Evolutionary conservation across 2,329 filamentous ascomycete genomes (phyloP).

Genomic region (Penicillium sp.): DNA sequence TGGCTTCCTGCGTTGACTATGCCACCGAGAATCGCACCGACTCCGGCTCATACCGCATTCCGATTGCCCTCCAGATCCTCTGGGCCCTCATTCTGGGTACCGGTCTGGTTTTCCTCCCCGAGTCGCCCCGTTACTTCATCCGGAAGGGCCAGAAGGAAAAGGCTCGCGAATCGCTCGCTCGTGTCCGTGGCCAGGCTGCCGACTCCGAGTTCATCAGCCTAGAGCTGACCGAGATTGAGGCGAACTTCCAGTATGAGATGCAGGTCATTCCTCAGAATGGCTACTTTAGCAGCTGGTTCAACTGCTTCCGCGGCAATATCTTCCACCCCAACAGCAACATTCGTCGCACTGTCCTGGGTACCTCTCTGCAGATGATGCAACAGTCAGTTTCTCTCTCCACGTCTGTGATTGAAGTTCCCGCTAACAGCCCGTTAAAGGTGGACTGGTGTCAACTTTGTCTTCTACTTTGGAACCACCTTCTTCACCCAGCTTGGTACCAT

Average conservation of each 20-base stretch:
- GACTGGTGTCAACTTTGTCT: constrained; percentile 92
- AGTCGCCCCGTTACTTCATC: constrained; percentile 82
- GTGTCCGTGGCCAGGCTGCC: constrained; percentile 69
- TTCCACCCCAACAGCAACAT: constrained; percentile 55
- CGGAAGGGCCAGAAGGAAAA: constrained; percentile 68
- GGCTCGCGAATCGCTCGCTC: constrained; percentile 61
- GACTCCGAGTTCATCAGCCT: constrained; percentile 72
- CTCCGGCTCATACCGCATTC: constrained; percentile 72
- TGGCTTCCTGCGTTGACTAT: constrained; percentile 73
- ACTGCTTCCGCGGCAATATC: constrained; percentile 59
- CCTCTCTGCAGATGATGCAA: constrained; percentile 76
- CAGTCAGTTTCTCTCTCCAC: constrained; percentile 42
- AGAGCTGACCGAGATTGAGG: constrained; percentile 80
- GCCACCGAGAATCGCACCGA: constrained; percentile 61
- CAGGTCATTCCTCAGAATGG: constrained; percentile 61
- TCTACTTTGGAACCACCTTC: constrained; percentile 83
- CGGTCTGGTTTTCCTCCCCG: constrained; percentile 74
- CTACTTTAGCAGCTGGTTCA: constrained; percentile 67
- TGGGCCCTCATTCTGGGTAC: constrained; percentile 73
- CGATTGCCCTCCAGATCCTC: constrained; percentile 73
- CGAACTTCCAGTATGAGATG: constrained; percentile 84
- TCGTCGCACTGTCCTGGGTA: constrained; percentile 68
- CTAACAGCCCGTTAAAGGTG: constrained; percentile 27
- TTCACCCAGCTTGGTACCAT: constrained; percentile 76
- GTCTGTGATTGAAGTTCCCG: background rate